A percentile compares a stretch with the other conserved stretches of the same genome.
These are phyloP conservation scores for Agarophyton chilense DNA, from an alignment of 23 red algal species.

Conservation along the genomic window DNA sequence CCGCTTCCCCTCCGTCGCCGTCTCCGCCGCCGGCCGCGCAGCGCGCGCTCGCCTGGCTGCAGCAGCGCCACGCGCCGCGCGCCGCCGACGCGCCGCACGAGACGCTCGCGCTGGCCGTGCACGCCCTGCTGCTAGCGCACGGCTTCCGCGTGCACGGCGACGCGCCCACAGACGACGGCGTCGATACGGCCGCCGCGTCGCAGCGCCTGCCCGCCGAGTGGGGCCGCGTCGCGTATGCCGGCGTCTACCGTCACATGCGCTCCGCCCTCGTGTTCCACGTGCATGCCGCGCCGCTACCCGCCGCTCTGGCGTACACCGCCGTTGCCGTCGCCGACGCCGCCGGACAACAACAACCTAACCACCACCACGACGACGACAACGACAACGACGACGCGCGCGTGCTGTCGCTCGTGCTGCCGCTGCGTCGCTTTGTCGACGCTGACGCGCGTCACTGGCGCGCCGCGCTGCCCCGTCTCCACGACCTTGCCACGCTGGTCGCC, in stretches of 20 bases:
- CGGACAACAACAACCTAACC: no score
- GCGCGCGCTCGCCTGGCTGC: no score
- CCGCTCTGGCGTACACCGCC: conserved; percentile 57
- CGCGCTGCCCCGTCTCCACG: conserved; percentile 24
- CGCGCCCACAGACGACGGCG: conserved; percentile 11
- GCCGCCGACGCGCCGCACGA: conserved; percentile 1
- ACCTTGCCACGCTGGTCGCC: conserved; percentile 69
- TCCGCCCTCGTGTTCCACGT: conserved; percentile 73
- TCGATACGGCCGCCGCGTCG: neutral
- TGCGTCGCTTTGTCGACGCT: conserved; percentile 28
- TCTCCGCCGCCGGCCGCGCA: no score
- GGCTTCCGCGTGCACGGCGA: conserved; percentile 68
- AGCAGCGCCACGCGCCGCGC: neutral
- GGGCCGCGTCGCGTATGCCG: conserved; percentile 54
- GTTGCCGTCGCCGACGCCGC: no score
- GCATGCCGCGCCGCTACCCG: conserved; percentile 32
- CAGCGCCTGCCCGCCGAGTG: conserved; percentile 49
- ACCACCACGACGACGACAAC: no score
- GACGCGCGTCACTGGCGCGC: conserved; percentile 44
- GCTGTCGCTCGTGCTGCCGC: conserved; percentile 6
- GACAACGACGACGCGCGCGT: conserved; percentile 43
- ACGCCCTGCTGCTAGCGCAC: conserved; percentile 89
- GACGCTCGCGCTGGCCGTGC: conserved; percentile 79
- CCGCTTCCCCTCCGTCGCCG: no score
- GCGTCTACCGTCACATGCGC: conserved; percentile 71